phyloP scores from a whole-genome alignment of 306 rosid genomes.

The Inga oerstediana region DNA sequence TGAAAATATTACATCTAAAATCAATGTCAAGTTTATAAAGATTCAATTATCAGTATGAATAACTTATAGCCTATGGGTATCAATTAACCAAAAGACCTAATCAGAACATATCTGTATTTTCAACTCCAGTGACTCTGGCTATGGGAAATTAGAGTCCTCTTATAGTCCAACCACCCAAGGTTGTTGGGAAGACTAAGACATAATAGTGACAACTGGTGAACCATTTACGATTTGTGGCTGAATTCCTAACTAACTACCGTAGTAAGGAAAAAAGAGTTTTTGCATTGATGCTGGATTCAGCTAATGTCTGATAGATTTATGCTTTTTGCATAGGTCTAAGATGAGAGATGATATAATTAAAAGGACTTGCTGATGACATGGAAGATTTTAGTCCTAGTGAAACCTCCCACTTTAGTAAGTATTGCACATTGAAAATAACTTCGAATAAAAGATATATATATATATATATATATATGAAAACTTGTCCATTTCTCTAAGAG shows the following conservation, averaged over 20 bases:
- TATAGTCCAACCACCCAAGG: not conserved
- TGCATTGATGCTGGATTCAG: not conserved
- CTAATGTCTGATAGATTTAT: not conserved
- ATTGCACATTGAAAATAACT: not conserved
- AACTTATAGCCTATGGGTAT: not conserved
- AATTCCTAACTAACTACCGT: not conserved
- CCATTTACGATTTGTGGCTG: not conserved
- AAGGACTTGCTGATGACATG: not conserved
- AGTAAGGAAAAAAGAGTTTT: not conserved
- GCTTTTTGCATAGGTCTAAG: not conserved
- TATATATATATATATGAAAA: not conserved
- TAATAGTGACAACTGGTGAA: not conserved
- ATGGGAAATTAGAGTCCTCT: not conserved
- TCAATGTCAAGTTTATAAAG: not conserved
- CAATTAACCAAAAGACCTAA: not conserved
- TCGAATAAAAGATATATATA: too few relatives aligned
- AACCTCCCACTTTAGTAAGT: not conserved
- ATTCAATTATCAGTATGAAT: not conserved
- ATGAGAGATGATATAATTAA: not conserved
- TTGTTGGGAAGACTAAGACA: not conserved
- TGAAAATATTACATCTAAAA: not conserved
- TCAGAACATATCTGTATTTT: not conserved
- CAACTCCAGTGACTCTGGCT: not conserved
- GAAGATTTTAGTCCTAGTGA: not conserved
- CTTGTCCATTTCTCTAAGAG: not conserved